Evolutionary conservation across 2,329 filamentous ascomycete species (phyloP), one percentile per base, ranked within the genome.

Genomic region (Aspergillus intermedius): DNA sequence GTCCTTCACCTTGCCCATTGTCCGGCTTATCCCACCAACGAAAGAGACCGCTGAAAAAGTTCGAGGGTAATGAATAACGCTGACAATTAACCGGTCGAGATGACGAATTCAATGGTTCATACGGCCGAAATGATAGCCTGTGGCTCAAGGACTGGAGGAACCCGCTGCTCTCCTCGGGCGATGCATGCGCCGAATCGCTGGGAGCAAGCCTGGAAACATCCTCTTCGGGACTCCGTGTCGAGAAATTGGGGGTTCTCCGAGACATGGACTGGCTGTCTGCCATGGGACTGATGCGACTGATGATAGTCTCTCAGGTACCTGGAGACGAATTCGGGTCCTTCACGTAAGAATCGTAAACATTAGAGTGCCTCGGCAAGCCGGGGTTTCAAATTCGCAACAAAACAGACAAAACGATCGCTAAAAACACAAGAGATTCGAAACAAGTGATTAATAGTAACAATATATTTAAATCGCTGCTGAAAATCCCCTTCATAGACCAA

Each of bases 161-260:
- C 21, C 57, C 54, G 42, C 50, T 54, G 23, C 56, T 58, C 30
- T 61, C 58, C 17, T 54, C 54, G 4, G 60, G 50, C 22, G 56
- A 56, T 30, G 54, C 45, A 43, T 51, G 39, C 13, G 45, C 45
- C 10, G 57, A 59, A 22, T 67, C 66, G 44, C 54, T 63, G 28
- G 66, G 65, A 41, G 58, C 67, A 25, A 71, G 52, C 45, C 66
- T 62, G 15, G 61, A 58, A 28, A 56, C 63, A 61, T 71, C 68
- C 58, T 68, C 68, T 54, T 63, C 53, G 34, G 68, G 60, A 7
- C 66, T 65, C 49, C 67, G 65, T 43, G 67, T 63, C 17, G 67
- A 67, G 53, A 71, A 70, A 48, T 61, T 66, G n/a, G 67, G 67
- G 48, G 65, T 61, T 56, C 60, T 62, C 52, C 66, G 62, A 59